Evolutionary conservation across 1,284 basidiomycete genomes (phyloP).

Genomic region (Cryptococcus neoformans): DNA sequence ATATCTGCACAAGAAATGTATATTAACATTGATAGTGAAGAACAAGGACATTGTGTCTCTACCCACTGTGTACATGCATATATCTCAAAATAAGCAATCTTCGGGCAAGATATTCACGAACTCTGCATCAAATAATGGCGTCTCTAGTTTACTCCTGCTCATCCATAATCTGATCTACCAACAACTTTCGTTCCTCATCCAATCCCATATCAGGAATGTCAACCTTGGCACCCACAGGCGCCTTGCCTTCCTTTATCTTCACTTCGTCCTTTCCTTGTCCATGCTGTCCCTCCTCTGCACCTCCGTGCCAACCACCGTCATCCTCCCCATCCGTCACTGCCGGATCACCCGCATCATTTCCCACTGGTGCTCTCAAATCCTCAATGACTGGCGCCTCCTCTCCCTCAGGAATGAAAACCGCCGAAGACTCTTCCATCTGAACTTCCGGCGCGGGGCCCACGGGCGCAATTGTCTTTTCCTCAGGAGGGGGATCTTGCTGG

Average conservation of each 20-base stretch:
- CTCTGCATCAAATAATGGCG: no score
- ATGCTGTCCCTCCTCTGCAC: constrained; percentile 42
- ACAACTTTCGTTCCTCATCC: constrained; percentile 34
- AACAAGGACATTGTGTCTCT: no score
- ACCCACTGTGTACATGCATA: no score
- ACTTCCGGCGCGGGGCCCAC: constrained; percentile 41
- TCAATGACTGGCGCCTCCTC: constrained; percentile 19
- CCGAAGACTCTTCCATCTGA: constrained; percentile 40
- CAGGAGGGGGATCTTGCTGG: constrained; percentile 33
- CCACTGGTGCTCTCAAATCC: constrained; percentile 46
- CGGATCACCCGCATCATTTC: constrained; percentile 46
- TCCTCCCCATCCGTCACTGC: constrained; percentile 39
- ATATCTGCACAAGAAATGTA: no score
- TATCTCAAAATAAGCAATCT: no score
- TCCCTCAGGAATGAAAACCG: constrained; percentile 10
- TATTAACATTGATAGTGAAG: no score
- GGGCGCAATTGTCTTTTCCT: constrained; percentile 43
- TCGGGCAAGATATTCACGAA: no score
- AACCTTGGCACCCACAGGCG: constrained; percentile 22
- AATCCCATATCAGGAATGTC: constrained; percentile 32
- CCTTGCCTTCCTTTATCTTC: constrained; percentile 12
- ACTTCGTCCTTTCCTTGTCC: not conserved
- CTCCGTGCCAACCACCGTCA: constrained; percentile 49
- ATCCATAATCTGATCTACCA: constrained; percentile 37
- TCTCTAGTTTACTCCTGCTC: constrained; percentile 13